These are phyloP conservation scores for Eucalyptus tenuipes DNA, from an alignment of 345 rosid species.

Conservation along the genomic window DNA sequence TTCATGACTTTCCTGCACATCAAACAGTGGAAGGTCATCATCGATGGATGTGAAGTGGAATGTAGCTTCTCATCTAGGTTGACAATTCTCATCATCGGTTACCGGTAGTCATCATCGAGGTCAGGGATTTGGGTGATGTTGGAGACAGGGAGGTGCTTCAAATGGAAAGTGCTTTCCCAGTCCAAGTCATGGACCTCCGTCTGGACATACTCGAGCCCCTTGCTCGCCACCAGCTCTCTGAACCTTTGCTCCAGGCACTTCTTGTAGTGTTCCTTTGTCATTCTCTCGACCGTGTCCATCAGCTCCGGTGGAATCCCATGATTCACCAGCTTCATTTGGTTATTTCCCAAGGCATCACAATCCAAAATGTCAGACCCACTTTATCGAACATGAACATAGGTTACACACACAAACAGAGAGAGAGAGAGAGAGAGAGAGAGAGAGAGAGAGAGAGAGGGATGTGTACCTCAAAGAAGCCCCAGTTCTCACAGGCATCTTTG, in stretches of 20 bases:
- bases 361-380: background rate
- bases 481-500: slow-evolving; percentile 86
- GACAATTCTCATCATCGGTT: background rate
- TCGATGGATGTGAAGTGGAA: background rate
- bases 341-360: background rate
- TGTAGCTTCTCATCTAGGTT: background rate
- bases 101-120: slow-evolving; percentile 68
- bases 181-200: slow-evolving; percentile 69
- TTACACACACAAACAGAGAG: too few relatives aligned
- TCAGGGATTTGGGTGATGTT: slow-evolving; percentile 57
- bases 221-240: slow-evolving; percentile 46
- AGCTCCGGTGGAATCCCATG: slow-evolving; percentile 60
- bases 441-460: background rate
- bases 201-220: slow-evolving; percentile 40
- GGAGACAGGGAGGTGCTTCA: slow-evolving; percentile 69
- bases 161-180: slow-evolving; percentile 77
- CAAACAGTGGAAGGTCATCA: background rate
- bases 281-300: slow-evolving; percentile 54
- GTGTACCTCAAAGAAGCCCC: slow-evolving; percentile 96
- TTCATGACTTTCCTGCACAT: slow-evolving; percentile 48
- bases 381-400: background rate
- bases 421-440: background rate
- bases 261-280: slow-evolving; percentile 68
- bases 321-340: slow-evolving; percentile 41
- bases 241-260: slow-evolving; percentile 76